Base-by-base conservation (phyloP, 2,329 filamentous ascomycete genomes). In the Sclerotiophoma versabilis region DNA sequence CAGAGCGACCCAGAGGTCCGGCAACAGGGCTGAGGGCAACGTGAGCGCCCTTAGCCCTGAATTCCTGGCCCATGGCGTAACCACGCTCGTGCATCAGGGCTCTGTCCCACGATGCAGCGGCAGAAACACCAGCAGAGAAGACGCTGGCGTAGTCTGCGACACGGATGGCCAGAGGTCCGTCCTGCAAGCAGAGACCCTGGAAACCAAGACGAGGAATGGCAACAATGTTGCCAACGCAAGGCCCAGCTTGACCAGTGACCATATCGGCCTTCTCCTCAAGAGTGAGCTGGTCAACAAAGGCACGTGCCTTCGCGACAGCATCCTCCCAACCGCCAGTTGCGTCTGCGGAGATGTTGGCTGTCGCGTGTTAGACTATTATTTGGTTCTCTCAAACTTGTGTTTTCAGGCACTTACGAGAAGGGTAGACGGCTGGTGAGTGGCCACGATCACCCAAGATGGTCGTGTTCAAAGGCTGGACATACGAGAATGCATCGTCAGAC, bases 181-280 rank as follows among this genome's bases (percentile, higher is more conserved):
- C 76, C 39, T 76, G 73, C 6, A 78, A 65, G 52, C 76, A 78
- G 12, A 77, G 66, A 37, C 75, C 75, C 12, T 65, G 67, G 65
- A 77, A 77, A 14, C 70, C 69, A 14, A 78, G 64, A 26, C 75
- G 67, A 26, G 69, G 66, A 33, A 78, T 73, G 43, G 66, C 65
- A 56, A 72, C 71, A 43, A 74, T 75, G 60, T 76, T 70, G 7
- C 88, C 67, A 26, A 87, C 85, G 60, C 90, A 93, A 10, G 69
- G 68, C 17, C 70, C 71, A 26, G 63, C 62, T 87, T 64, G 62
- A 37, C 71, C 71, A 19, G 71, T 74, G 32, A 73, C 68, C 65
- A 74, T 71, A 12, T 68, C 65, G 10, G 70, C 63, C 59, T 74
- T 73, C 54, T 74, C 71, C 11, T 71, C 68, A 2, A 68, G 38